Evolutionary conservation across 805 yeast species (phyloP).

Genomic region (Hanseniaspora lachancei): DNA sequence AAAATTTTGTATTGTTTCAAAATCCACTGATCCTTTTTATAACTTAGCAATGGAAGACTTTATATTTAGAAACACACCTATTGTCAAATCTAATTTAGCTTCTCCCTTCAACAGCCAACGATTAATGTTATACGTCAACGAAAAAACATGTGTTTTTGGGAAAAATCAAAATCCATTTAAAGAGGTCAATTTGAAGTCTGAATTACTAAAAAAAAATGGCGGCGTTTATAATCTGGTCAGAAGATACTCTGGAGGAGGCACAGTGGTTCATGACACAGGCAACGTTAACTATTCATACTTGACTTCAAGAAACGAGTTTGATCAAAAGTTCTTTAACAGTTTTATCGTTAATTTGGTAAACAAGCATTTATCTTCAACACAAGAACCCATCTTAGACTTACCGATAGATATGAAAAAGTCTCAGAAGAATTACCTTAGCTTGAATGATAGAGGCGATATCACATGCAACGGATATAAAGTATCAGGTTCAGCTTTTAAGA

Average conservation of each 20-base stretch:
- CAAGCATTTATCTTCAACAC: background rate
- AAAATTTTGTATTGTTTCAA: conserved; percentile 3
- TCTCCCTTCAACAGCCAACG: conserved; percentile 31
- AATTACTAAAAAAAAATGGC: conserved; percentile 28
- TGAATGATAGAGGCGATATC: conserved; percentile 75
- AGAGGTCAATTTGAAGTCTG: conserved; percentile 50
- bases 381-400: background rate
- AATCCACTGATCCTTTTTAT: conserved; percentile 40
- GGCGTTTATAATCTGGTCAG: conserved; percentile 56
- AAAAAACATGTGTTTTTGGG: conserved; percentile 85
- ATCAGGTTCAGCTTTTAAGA: conserved; percentile 86
- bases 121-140: conserved; percentile 59
- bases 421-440: conserved; percentile 25
- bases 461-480: conserved; percentile 37
- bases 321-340: conserved; percentile 41
- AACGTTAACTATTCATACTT: conserved; percentile 78
- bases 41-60: conserved; percentile 77
- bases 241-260: conserved; percentile 86
- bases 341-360: conserved; percentile 31
- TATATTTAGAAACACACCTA: conserved; percentile 53
- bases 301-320: conserved; percentile 52
- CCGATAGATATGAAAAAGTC: conserved; percentile 11
- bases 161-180: conserved; percentile 93
- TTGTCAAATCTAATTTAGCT: conserved; percentile 11
- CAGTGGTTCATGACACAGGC: conserved; percentile 88